Evolutionary conservation across 176 grass and related monocot genomes (phyloP).

Genomic region (Bonia amplexicaulis): DNA sequence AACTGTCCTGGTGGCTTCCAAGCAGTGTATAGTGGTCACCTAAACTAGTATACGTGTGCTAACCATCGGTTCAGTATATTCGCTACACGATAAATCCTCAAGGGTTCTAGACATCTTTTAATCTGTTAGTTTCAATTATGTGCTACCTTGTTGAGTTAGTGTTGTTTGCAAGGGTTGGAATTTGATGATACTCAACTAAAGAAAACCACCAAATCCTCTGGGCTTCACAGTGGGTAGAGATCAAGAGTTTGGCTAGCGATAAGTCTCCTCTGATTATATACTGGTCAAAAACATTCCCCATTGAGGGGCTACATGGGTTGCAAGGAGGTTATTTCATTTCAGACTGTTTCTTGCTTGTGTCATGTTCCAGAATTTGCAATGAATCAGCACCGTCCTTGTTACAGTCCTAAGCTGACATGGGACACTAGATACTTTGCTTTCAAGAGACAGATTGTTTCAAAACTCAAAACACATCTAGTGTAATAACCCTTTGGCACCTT

Average conservation of each 20-base stretch:
- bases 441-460: neutral
- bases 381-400: neutral
- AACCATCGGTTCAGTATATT: neutral
- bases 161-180: neutral
- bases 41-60: neutral
- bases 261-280: neutral
- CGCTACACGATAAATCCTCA: neutral
- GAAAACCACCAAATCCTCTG: neutral
- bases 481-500: neutral
- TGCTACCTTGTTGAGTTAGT: neutral
- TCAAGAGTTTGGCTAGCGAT: neutral
- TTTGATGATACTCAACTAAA: neutral
- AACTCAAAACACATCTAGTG: neutral
- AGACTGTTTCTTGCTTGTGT: neutral
- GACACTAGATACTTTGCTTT: slow-evolving; percentile 2
- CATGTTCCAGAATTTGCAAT: neutral
- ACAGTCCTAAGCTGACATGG: neutral
- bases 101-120: neutral
- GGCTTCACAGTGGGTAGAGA: neutral
- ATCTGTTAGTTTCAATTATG: neutral
- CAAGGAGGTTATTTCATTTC: neutral
- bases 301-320: neutral
- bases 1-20: neutral
- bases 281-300: neutral
- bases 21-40: neutral